These are phyloP conservation scores for Lachancea sp. DNA, from an alignment of 805 yeast genomes.

Conservation along the genomic window DNA sequence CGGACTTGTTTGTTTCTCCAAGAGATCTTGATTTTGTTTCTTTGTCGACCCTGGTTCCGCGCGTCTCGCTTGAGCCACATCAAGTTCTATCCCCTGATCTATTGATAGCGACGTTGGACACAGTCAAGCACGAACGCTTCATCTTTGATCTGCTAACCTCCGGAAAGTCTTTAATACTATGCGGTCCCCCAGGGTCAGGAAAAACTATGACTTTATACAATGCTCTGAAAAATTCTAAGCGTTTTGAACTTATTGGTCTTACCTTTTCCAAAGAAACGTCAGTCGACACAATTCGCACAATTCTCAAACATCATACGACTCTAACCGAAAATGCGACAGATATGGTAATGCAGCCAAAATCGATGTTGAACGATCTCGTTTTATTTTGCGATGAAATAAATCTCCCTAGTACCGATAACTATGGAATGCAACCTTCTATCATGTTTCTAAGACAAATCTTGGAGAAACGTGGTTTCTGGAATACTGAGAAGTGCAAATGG, in stretches of 20 bases:
- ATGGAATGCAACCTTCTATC: slow-evolving; percentile 67
- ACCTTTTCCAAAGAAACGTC: slow-evolving; percentile 81
- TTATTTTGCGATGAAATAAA: slow-evolving; percentile 91
- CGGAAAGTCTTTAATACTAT: slow-evolving; percentile 58
- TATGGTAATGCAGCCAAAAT: slow-evolving; percentile 47
- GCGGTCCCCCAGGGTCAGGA: slow-evolving; percentile 98
- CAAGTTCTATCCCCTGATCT: slow-evolving; percentile 54
- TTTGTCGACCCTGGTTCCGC: slow-evolving; percentile 38
- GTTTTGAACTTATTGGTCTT: slow-evolving; percentile 55
- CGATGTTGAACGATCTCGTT: slow-evolving; percentile 63
- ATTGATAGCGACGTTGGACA: slow-evolving; percentile 75
- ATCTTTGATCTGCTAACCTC: slow-evolving; percentile 51
- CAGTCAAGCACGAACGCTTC: slow-evolving; percentile 57
- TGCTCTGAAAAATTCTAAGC: slow-evolving; percentile 52
- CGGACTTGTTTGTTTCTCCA: slow-evolving; percentile 40
- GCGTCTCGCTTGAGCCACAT: slow-evolving; percentile 46
- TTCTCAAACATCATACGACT: slow-evolving; percentile 67
- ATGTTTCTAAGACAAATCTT: slow-evolving; percentile 68
- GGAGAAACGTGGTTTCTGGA: slow-evolving; percentile 76
- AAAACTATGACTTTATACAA: slow-evolving; percentile 85
- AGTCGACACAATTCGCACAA: slow-evolving; percentile 51
- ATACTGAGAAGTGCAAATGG: slow-evolving; percentile 54
- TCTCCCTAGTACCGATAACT: slow-evolving; percentile 64
- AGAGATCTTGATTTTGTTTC: slow-evolving; percentile 44
- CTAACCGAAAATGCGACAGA: slow-evolving; percentile 52